A percentile compares a stretch with the other conserved stretches of the same genome.
These are phyloP conservation scores for Mrakia gelida DNA, from an alignment of 768 basidiomycete genomes.

Conservation along the genomic window DNA sequence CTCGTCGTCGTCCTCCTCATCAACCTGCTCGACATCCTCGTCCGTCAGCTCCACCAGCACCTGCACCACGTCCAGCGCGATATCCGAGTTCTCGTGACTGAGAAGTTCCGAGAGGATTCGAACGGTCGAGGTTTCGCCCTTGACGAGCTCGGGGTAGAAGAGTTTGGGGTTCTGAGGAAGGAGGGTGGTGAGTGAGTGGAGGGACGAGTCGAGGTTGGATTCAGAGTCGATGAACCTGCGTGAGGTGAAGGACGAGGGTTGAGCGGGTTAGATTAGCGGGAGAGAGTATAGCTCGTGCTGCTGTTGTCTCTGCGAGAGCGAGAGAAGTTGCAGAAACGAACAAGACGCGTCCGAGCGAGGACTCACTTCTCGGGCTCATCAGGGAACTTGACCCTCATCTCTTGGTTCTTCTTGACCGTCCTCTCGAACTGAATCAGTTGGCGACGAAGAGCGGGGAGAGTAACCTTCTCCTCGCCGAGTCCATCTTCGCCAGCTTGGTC, in stretches of 20 bases:
- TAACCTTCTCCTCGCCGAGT: constrained; percentile 66
- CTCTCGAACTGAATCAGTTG: constrained; percentile 77
- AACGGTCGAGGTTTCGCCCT: constrained; percentile 57
- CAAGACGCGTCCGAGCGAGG: background rate
- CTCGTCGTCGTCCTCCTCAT: constrained; percentile 59
- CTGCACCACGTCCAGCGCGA: constrained; percentile 91
- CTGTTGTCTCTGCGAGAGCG: too few species aligned
- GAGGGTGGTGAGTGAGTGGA: constrained; percentile 70
- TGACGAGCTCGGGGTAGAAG: constrained; percentile 85
- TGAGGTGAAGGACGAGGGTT: background rate
- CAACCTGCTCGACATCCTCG: constrained; percentile 84
- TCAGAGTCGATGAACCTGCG: constrained; percentile 96
- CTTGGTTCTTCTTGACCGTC: constrained; percentile 88
- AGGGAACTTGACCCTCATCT: constrained; percentile 90
- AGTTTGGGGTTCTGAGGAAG: constrained; percentile 61
- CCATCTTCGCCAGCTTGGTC: constrained; percentile 63
- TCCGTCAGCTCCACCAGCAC: constrained; percentile 91
- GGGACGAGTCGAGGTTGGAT: constrained; percentile 81
- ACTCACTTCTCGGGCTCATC: constrained; percentile 83
- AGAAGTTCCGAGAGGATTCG: constrained; percentile 73
- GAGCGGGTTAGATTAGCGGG: too few species aligned
- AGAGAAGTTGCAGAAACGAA: background rate
- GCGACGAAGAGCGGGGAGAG: constrained; percentile 65
- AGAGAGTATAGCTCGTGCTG: too few species aligned
- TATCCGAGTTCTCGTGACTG: constrained; percentile 93